A percentile compares a stretch with the other conserved stretches of the same genome.
phyloP scores from a whole-genome alignment of 306 rosid species.

The Cucurbita moschata region DNA sequence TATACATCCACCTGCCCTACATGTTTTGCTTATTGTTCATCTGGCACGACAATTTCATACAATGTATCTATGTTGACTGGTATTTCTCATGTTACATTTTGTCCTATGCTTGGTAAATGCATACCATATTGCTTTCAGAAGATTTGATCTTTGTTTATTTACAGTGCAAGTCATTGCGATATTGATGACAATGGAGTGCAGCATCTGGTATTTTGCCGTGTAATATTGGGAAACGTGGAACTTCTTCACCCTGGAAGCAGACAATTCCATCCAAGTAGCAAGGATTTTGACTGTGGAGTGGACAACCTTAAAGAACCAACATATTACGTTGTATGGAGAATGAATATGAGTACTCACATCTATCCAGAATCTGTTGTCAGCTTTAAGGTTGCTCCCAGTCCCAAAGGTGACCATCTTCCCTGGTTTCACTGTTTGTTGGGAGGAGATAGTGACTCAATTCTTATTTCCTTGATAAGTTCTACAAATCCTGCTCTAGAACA shows the following conservation, averaged over 20 bases:
- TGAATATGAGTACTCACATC: slow-evolving; percentile 69
- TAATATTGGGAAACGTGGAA: slow-evolving; percentile 76
- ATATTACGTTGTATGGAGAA: slow-evolving; percentile 51
- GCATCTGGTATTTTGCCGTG: slow-evolving; percentile 62
- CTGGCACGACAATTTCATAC: not conserved
- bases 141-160: slow-evolving; percentile 23
- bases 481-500: not conserved
- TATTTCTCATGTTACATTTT: not conserved
- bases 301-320: slow-evolving; percentile 59
- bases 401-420: slow-evolving; percentile 43
- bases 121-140: slow-evolving; percentile 10
- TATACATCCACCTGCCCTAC: not conserved
- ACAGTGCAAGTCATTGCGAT: slow-evolving; percentile 58
- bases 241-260: slow-evolving; percentile 39
- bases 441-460: not conserved
- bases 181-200: slow-evolving; percentile 68
- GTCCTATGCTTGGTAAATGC: not conserved
- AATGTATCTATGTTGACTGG: not conserved
- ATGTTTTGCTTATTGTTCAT: not conserved
- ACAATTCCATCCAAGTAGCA: slow-evolving; percentile 60
- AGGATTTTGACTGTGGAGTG: slow-evolving; percentile 73
- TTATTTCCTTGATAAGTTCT: not conserved
- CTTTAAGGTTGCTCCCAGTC: slow-evolving; percentile 45
- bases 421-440: not conserved
- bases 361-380: slow-evolving; percentile 69